Base-by-base conservation (phyloP, 345 rosid species). In the Sonneratia alba region DNA sequence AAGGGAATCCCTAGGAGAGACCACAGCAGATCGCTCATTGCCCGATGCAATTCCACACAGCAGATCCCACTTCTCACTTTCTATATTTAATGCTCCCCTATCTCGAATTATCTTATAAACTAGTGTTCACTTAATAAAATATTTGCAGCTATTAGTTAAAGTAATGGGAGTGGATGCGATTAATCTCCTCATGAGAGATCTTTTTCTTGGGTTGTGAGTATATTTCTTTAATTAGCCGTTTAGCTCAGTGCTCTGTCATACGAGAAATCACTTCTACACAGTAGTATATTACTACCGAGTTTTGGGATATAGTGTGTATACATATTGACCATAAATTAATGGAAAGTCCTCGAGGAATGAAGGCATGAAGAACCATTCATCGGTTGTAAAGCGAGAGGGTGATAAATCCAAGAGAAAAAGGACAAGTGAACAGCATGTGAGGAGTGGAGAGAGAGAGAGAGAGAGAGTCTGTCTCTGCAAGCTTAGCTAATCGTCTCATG, bases 381-480 rank as follows among this genome's bases (percentile, higher is more conserved):
- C 24, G 40, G 27, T 55, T 73, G 27, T 47, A 62, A 62, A 62
- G 62, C 10, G 45, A 81, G 87, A 88, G 85, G 79, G 75, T 48
- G 69, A 66, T 37, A 66, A 66, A 27, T 66, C 82, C 90, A 91
- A 90, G 83, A 87, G 85, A 84, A 80, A 87, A 78, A 73, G 77
- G 91, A 88, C 90, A 91, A 80, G 83, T 85, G 77, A 72, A 85
- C 74, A 68, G 82, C 89, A 87, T 87, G 89, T 81, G 89, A 80
- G 79, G 72, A 80, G 80, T 42, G 15, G 64, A 22, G 32, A 6
- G 34, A 59, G 64, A 11, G 34, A 24, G 22, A 53, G 15, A 47
- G 22, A 53, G 66, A 62, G 18, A 27, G 16, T 1, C 1, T 3
- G 32, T 24, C 3, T 12, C 34, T 24, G 9, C 18, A 32, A 62